Base-by-base conservation (phyloP, 1,284 basidiomycete species). In the Paramarasmius palmivorus region DNA sequence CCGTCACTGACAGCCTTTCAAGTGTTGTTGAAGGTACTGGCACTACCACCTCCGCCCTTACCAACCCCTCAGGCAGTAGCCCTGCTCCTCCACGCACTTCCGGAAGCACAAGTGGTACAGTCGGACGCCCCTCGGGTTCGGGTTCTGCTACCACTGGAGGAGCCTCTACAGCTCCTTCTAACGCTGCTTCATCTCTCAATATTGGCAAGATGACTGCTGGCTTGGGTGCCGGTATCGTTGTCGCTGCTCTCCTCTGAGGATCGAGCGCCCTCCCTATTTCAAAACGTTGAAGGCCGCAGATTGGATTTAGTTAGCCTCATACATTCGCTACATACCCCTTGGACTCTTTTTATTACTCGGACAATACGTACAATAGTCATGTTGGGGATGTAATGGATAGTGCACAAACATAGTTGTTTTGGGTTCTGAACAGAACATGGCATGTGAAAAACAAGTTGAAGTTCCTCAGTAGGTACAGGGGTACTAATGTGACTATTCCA, bases 191-290 rank as follows among this genome's bases (percentile, higher is more conserved):
- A 10, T 10, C 17, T 17, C 15, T 46, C 25, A 46, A 29, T 7
- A 29, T 17, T 29, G 44, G 25, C 12, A 29, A 26, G 12, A 6
- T 46, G 44, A 26, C 44, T n/a, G 9, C 29, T 32, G 44, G 44
- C 12, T 46, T 46, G 44, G 44, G 44, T 46, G 44, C 44, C 12
- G 44, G 44, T 32, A 12, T 46, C 44, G 26, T 46, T 8, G 44
- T 46, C 15, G 44, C 44, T 29, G 44, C 44, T 32, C 25, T 46
- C 29, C 25, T 46, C 22, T 46, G 32, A 26, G 10, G 12, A 6
- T 32, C 29, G 7, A 32, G 12, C 7, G n/a, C n/a, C n/a, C n/a
- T n/a, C n/a, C n/a, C n/a, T n/a, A n/a, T n/a, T n/a, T n/a, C n/a
- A n/a, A n/a, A n/a, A n/a, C n/a, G n/a, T n/a, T n/a, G n/a, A n/a